phyloP scores from a whole-genome alignment of 306 rosid genomes.

The Dryas drummondii region DNA sequence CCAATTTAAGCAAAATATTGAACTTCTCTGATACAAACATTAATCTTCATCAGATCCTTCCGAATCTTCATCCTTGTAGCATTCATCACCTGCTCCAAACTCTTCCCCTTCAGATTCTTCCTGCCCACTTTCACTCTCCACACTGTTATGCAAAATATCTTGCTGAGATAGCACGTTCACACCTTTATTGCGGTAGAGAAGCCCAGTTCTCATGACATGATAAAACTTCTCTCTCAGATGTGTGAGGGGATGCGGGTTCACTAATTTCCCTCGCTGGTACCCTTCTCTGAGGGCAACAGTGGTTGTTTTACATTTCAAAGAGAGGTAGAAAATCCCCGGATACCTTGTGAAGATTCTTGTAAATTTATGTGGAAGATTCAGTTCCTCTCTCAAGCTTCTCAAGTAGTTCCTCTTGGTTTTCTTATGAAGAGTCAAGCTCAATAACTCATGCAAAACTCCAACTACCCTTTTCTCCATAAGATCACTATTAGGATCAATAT shows the following conservation, averaged over 20 bases:
- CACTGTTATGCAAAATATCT: conserved; percentile 25
- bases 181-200: conserved; percentile 67
- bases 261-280: conserved; percentile 67
- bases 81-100: conserved; percentile 25
- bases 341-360: conserved; percentile 81
- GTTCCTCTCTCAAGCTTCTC: conserved; percentile 80
- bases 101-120: conserved; percentile 48
- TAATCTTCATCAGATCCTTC: conserved; percentile 41
- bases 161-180: conserved; percentile 36
- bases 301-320: conserved; percentile 83
- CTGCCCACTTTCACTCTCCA: conserved; percentile 30
- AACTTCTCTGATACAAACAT: conserved; percentile 12
- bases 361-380: conserved; percentile 84
- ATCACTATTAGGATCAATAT: conserved; percentile 76
- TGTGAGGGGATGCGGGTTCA: conserved; percentile 73
- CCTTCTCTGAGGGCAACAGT: conserved; percentile 79
- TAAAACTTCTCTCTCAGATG: conserved; percentile 65
- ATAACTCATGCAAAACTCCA: conserved; percentile 82
- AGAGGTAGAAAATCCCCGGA: conserved; percentile 85
- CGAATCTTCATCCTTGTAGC: conserved; percentile 20
- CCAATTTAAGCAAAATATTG: conserved; percentile 11
- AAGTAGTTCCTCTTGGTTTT: conserved; percentile 86
- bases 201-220: conserved; percentile 86
- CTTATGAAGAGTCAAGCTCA: conserved; percentile 81
- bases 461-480: conserved; percentile 95